Percentiles rank a stretch among this genome's conserved stretches.
Evolutionary conservation across 208 protist species (phyloP).

Genomic region (Wallacemonas sp.): DNA sequence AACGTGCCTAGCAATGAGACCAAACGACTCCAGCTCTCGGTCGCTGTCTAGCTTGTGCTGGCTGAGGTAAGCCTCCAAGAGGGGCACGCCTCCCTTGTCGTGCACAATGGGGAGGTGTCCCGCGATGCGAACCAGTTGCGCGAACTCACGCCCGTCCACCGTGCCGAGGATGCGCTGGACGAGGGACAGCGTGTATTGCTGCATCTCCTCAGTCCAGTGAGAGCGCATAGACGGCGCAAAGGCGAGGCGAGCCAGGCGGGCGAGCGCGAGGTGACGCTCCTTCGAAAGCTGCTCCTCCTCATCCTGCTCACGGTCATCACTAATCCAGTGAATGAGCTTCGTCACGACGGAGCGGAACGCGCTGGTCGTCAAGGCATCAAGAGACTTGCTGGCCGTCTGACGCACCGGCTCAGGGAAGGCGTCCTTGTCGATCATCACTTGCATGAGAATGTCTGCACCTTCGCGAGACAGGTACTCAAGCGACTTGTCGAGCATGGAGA

Average conservation of each 20-base stretch:
- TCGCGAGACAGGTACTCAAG: slow-evolving; percentile 85
- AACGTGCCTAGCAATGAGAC: slow-evolving; percentile 39
- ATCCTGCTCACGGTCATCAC: slow-evolving; percentile 82
- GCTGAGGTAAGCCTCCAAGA: slow-evolving; percentile 62
- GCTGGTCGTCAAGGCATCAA: slow-evolving; percentile 68
- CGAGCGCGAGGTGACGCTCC: slow-evolving; percentile 78
- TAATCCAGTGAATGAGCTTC: slow-evolving; percentile 89
- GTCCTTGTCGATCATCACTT: slow-evolving; percentile 82
- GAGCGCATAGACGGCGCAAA: slow-evolving; percentile 33
- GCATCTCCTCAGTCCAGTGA: slow-evolving; percentile 80
- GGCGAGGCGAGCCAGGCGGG: slow-evolving; percentile 48
- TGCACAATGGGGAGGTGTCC: slow-evolving; percentile 61
- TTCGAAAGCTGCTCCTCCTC: slow-evolving; percentile 73
- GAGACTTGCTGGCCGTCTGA: slow-evolving; percentile 56
- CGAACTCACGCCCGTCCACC: slow-evolving; percentile 74
- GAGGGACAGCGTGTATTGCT: slow-evolving; percentile 62
- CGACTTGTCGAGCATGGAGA: slow-evolving; percentile 79
- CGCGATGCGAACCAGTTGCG: slow-evolving; percentile 56
- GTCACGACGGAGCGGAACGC: slow-evolving; percentile 76
- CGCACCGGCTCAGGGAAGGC: slow-evolving; percentile 74
- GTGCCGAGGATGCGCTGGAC: slow-evolving; percentile 67
- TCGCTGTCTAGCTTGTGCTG: slow-evolving; percentile 38
- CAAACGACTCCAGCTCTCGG: slow-evolving; percentile 58
- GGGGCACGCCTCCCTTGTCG: slow-evolving; percentile 48
- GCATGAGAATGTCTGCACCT: slow-evolving; percentile 86